Evolutionary conservation across 2,329 filamentous ascomycete genomes (phyloP).

Genomic region (Aspergillus sp.): DNA sequence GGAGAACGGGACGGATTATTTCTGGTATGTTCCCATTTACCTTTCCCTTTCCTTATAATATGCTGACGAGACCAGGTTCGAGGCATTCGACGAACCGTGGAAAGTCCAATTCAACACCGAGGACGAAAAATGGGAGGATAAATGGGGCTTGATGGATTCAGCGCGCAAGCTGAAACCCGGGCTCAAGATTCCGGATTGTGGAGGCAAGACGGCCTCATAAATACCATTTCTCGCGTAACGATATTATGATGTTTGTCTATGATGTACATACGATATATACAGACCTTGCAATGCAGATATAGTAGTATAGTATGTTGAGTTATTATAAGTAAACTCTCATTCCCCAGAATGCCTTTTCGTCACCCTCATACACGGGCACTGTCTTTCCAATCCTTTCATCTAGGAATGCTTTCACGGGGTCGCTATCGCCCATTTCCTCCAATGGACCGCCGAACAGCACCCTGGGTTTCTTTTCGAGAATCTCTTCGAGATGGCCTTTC

Average conservation of each 20-base stretch:
- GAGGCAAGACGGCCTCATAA: constrained; percentile 57
- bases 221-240: constrained; percentile 4
- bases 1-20: constrained; percentile 80
- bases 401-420: constrained; percentile 18
- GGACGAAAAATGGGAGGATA: constrained; percentile 78
- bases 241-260: constrained; percentile 3
- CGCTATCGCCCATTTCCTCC: constrained; percentile 29
- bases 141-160: constrained; percentile 88
- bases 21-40: constrained; percentile 58
- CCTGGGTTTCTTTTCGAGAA: constrained; percentile 45
- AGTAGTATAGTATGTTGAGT: background rate
- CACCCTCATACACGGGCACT: constrained; percentile 23
- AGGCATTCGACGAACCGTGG: constrained; percentile 95
- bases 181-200: constrained; percentile 80
- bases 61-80: constrained; percentile 54
- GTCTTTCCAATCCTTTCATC: constrained; percentile 14
- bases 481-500: constrained; percentile 45
- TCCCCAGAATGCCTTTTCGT: constrained; percentile 33
- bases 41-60: background rate
- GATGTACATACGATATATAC: constrained; percentile 2
- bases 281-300: too few relatives aligned
- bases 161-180: constrained; percentile 77
- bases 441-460: constrained; percentile 52
- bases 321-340: constrained; percentile 26
- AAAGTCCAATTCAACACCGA: constrained; percentile 66